A percentile compares a stretch with the other conserved stretches of the same genome.
phyloP scores from a whole-genome alignment of 805 yeast species.

The Candida awuae region DNA sequence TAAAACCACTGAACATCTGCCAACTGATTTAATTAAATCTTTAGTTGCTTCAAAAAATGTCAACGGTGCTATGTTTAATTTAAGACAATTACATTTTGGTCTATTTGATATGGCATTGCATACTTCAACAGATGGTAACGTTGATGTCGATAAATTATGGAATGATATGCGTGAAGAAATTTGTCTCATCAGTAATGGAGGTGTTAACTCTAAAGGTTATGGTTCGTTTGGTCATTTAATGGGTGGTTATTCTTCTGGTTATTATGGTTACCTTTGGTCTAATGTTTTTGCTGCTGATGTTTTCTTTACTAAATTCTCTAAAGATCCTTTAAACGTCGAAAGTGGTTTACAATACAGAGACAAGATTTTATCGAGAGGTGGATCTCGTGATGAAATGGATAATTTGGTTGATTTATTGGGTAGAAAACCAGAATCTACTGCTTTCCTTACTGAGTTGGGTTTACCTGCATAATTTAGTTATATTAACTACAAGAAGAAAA shows the following conservation, averaged over 20 bases:
- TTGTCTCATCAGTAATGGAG: constrained; percentile 49
- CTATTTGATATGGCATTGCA: constrained; percentile 71
- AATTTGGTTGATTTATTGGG: constrained; percentile 61
- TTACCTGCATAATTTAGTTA: constrained; percentile 14
- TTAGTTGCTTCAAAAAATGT: constrained; percentile 63
- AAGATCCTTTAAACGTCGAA: constrained; percentile 55
- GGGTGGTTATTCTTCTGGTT: constrained; percentile 81
- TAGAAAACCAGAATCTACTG: constrained; percentile 64
- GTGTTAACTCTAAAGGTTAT: constrained; percentile 52
- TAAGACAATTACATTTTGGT: constrained; percentile 75
- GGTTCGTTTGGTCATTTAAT: constrained; percentile 74
- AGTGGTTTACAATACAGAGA: constrained; percentile 66
- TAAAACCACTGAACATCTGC: constrained; percentile 43
- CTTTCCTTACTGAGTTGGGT: constrained; percentile 66
- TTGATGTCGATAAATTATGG: constrained; percentile 55
- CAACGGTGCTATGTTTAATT: constrained; percentile 61
- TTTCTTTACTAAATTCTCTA: constrained; percentile 59
- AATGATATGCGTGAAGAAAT: constrained; percentile 57
- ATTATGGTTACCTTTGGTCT: constrained; percentile 83
- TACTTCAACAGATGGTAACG: constrained; percentile 35
- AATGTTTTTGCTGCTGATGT: constrained; percentile 82
- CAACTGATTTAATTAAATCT: constrained; percentile 48
- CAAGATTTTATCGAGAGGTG: constrained; percentile 62
- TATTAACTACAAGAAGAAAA: neutral
- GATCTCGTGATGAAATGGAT: constrained; percentile 61